Percentiles rank a stretch among this genome's conserved stretches.
These are phyloP conservation scores for Podaxis sp. DNA, from an alignment of 768 basidiomycete species.

Conservation along the genomic window DNA sequence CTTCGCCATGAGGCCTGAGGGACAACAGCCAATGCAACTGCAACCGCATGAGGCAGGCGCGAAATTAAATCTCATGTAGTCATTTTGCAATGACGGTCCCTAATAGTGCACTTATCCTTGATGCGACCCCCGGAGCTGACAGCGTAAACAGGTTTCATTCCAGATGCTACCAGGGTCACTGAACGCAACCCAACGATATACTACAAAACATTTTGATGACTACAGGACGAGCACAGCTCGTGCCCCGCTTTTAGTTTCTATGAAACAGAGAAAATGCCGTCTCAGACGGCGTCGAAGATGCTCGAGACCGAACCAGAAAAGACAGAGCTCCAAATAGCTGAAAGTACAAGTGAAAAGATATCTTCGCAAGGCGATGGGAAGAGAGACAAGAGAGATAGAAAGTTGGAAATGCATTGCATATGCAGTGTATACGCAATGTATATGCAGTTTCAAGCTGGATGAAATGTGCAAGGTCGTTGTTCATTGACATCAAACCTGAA, in stretches of 20 bases:
- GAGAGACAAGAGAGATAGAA: not conserved
- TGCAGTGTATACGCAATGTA: not conserved
- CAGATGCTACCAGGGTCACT: constrained; percentile 4
- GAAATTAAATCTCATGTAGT: not conserved
- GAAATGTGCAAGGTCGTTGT: not conserved
- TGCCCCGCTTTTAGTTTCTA: not conserved
- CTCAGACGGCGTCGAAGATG: not conserved
- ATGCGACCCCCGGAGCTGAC: not conserved
- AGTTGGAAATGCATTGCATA: not conserved
- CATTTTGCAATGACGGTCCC: not conserved
- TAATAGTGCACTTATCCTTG: not conserved
- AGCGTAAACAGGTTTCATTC: constrained; percentile 3
- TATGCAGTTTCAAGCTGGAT: not conserved
- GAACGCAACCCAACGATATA: not conserved
- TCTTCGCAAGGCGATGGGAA: constrained; percentile 10
- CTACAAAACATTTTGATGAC: not conserved
- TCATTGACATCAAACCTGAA: constrained; percentile 34
- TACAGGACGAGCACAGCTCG: constrained; percentile 2
- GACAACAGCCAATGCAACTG: not conserved
- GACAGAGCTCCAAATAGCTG: not conserved
- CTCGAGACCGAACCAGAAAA: constrained; percentile 10
- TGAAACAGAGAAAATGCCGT: not conserved
- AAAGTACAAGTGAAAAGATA: constrained; percentile 12
- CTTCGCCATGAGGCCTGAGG: no score
- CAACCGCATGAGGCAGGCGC: not conserved